Percentiles rank a stretch among this genome's conserved stretches.
phyloP scores from a whole-genome alignment of 176 grass and related monocot genomes.

The Olyra latifolia region DNA sequence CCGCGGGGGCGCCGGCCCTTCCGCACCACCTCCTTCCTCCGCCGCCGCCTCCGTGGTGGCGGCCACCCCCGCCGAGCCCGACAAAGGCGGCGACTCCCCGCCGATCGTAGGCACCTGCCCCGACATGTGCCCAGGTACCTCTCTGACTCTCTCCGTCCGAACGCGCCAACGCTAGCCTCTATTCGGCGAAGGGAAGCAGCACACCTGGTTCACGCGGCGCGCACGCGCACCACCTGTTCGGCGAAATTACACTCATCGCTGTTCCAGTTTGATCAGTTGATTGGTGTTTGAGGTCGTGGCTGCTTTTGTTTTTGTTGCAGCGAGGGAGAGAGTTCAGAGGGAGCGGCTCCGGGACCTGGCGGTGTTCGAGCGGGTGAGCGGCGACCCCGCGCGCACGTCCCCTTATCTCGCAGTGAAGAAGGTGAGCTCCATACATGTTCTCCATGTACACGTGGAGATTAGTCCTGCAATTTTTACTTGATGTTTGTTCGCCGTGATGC shows the following conservation, averaged over 20 bases:
- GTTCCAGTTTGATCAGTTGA: background rate
- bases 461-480: background rate
- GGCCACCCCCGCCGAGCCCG: background rate
- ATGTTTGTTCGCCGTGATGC: background rate
- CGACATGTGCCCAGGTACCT: slow-evolving; percentile 87
- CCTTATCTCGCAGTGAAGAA: slow-evolving; percentile 79
- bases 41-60: slow-evolving; percentile 9
- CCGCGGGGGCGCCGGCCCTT: background rate
- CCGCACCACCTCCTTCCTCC: slow-evolving; percentile 15
- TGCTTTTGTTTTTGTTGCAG: slow-evolving; percentile 44
- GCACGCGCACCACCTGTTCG: slow-evolving; percentile 12
- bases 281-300: background rate
- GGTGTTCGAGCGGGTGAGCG: slow-evolving; percentile 62
- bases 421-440: slow-evolving; percentile 44
- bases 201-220: background rate
- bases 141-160: slow-evolving; percentile 7
- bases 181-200: background rate
- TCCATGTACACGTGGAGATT: background rate
- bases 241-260: background rate
- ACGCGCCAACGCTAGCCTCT: background rate
- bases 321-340: slow-evolving; percentile 65
- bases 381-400: slow-evolving; percentile 62
- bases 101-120: slow-evolving; percentile 65
- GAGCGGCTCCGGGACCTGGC: slow-evolving; percentile 90
- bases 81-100: slow-evolving; percentile 14